Conservation (phyloP, 225 moss, liverwort and hornwort species). For the Anthoceros angustus region DNA sequence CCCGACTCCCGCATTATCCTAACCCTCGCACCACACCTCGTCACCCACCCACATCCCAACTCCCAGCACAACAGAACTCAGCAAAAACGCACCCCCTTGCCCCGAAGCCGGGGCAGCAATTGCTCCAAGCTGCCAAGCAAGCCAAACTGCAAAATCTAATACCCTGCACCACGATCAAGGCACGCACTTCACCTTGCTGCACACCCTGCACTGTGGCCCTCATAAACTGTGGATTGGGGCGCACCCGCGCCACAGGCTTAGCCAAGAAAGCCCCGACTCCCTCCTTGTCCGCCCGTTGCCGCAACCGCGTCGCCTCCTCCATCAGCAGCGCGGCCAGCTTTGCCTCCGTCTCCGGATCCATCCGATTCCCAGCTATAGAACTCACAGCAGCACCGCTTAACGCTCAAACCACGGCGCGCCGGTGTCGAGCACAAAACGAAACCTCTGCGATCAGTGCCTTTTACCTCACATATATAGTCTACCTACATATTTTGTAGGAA, state of each 20-base stretch:
- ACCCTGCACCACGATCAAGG: not conserved
- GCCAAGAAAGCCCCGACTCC: conserved; percentile 62
- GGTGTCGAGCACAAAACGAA: too few relatives aligned
- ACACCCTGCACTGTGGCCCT: conserved; percentile 79
- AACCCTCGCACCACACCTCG: too few relatives aligned
- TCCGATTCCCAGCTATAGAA: conserved; percentile 1
- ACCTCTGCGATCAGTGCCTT: too few relatives aligned
- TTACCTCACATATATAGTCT: too few relatives aligned
- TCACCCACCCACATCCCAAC: too few relatives aligned
- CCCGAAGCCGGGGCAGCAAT: not conserved
- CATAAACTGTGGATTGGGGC: conserved; percentile 72
- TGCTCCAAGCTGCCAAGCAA: not conserved
- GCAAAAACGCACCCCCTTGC: too few relatives aligned
- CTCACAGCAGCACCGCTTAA: not conserved
- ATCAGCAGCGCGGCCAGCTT: conserved; percentile 68
- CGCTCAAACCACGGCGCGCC: too few relatives aligned
- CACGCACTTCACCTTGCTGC: conserved; percentile 42
- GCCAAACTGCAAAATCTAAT: not conserved
- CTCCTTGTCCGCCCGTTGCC: conserved; percentile 55
- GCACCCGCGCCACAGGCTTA: conserved; percentile 66
- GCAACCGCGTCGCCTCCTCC: conserved; percentile 77
- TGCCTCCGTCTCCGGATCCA: conserved; percentile 75
- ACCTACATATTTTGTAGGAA: too few relatives aligned
- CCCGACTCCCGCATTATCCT: too few relatives aligned
- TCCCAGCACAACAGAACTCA: too few relatives aligned